Evolutionary conservation across 768 basidiomycete species (phyloP), one percentile per base, ranked within the genome.

Genomic region (Boletus rubescentipes): DNA sequence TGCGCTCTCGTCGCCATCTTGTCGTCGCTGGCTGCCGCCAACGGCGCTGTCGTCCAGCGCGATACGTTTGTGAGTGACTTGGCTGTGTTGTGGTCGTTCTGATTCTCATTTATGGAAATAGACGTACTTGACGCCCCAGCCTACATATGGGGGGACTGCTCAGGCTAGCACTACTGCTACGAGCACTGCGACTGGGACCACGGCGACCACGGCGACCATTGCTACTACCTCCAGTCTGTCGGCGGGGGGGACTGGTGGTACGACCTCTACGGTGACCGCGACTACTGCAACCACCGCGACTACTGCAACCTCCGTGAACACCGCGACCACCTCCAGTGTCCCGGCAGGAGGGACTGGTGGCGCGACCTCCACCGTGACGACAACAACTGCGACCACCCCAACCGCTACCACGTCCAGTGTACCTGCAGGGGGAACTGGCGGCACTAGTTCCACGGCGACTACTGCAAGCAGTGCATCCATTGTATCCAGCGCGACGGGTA

Each of bases 41-140:
- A 56, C 5, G 60, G 66, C 3, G 65, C 41, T 7, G 23, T 62
- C 34, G 2, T 67, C 8, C 39, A 53, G 4, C 66, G 65, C 1
- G 44, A 63, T 32, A 63, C 38, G 0, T 42, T 41, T 35, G 64
- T 66, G 21, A 65, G 64, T 53, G 2, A 45, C 6, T 10, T n/a
- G n/a, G n/a, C 2, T 29, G 5, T 7, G 1, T 30, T 23, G 18
- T 3, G 21, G 0, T 26, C 12, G 3, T 0, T 1, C 6, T 9
- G 20, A 12, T 2, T 0, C 3, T 14, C 4, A n/a, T 16, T 20
- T 47, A 5, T 55, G 8, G 9, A 32, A 9, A 21, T 1, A 61
- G 58, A 59, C 59, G 0, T 59, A 16, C 4, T 12, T 53, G 43
- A 40, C 61, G 4, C 62, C 57, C 7, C 50, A 57, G 30, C 53